Conservation (phyloP, 2,329 filamentous ascomycete species). For the Calonectria honghensis region DNA sequence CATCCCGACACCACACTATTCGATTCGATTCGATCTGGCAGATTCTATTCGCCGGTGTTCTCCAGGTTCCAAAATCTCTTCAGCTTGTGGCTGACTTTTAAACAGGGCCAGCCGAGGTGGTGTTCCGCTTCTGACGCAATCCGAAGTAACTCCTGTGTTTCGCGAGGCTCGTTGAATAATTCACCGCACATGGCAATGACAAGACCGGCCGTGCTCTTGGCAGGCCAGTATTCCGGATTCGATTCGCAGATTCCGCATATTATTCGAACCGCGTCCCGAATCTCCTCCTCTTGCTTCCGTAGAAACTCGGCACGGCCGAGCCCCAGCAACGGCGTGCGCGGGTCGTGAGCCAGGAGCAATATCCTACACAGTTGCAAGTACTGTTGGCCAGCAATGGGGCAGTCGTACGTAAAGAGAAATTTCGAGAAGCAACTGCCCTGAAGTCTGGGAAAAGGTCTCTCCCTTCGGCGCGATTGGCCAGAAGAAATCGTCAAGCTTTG, state of each 20-base stretch:
- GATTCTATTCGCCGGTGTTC: background rate
- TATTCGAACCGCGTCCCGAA: conserved; percentile 8
- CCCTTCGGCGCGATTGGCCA: background rate
- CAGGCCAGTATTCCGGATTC: conserved; percentile 5
- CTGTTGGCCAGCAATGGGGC: conserved; percentile 11
- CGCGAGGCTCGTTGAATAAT: conserved; percentile 1
- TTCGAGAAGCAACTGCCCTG: background rate
- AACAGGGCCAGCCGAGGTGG: conserved; percentile 23
- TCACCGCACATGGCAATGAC: conserved; percentile 25
- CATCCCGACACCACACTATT: background rate
- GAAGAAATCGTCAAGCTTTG: no score
- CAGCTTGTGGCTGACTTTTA: conserved; percentile 26
- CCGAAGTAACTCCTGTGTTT: conserved; percentile 5
- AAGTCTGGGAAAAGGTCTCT: no score
- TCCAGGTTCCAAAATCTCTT: conserved; percentile 2
- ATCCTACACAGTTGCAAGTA: conserved; percentile 17
- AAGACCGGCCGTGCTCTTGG: conserved; percentile 9
- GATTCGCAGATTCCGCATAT: conserved; percentile 28
- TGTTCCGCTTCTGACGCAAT: conserved; percentile 19
- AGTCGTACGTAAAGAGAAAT: background rate
- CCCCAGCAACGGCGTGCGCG: conserved; percentile 12
- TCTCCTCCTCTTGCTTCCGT: background rate
- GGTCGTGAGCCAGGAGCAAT: conserved; percentile 16
- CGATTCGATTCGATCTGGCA: background rate
- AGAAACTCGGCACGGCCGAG: conserved; percentile 5